Evolutionary conservation across 352 stramenopile species (phyloP).

Genomic region (Elongisporangium prolatum): DNA sequence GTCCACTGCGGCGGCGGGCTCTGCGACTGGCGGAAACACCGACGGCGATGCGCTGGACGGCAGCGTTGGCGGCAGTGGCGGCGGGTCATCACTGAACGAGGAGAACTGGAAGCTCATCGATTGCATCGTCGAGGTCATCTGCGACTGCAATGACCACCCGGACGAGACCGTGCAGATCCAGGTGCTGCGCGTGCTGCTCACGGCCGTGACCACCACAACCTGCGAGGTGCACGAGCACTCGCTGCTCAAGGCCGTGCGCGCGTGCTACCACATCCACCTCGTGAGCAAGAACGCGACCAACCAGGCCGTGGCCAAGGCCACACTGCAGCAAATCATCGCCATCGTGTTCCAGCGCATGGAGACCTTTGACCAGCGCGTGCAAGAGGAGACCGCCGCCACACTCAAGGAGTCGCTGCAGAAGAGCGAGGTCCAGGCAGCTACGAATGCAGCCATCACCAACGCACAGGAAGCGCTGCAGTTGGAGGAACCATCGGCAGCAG

Average conservation of each 20-base stretch:
- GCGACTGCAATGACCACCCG: slow-evolving; percentile 87
- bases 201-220: slow-evolving; percentile 85
- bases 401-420: slow-evolving; percentile 49
- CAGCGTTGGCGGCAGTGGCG: slow-evolving; percentile 6
- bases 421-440: slow-evolving; percentile 14
- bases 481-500: slow-evolving; percentile 11
- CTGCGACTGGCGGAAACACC: background rate
- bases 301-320: slow-evolving; percentile 96
- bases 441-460: background rate
- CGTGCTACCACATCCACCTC: slow-evolving; percentile 96
- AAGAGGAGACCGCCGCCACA: slow-evolving; percentile 58
- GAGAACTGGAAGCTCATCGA: slow-evolving; percentile 81
- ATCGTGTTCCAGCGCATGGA: slow-evolving; percentile 98
- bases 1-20: background rate
- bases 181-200: slow-evolving; percentile 90
- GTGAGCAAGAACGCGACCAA: slow-evolving; percentile 91
- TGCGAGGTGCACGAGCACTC: slow-evolving; percentile 90
- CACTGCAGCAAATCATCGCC: slow-evolving; percentile 95
- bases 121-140: slow-evolving; percentile 86
- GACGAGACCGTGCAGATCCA: slow-evolving; percentile 92
- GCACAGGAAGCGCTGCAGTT: slow-evolving; percentile 9
- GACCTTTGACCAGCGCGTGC: slow-evolving; percentile 73
- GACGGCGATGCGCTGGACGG: slow-evolving; percentile 16
- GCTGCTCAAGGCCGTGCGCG: slow-evolving; percentile 93
- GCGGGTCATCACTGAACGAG: slow-evolving; percentile 24